phyloP scores from a whole-genome alignment of 345 rosid genomes.

The Bruguiera sexangula region DNA sequence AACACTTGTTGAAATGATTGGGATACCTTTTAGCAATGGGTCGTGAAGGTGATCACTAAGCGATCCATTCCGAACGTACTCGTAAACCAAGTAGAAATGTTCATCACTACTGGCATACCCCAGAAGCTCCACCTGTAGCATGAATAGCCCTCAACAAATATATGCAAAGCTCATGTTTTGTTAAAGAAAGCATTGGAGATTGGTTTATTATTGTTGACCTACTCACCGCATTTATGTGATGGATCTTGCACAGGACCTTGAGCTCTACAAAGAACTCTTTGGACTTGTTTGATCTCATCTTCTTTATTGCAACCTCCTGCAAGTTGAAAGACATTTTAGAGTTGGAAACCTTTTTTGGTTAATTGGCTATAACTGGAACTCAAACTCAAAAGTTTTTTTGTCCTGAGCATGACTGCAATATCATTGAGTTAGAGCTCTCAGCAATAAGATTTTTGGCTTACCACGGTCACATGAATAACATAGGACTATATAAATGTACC shows the following conservation, averaged over 20 bases:
- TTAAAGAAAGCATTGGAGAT: neutral
- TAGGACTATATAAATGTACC: conserved; percentile 18
- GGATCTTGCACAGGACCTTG: conserved; percentile 62
- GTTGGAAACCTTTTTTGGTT: neutral
- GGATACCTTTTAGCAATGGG: conserved; percentile 46
- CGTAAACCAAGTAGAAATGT: conserved; percentile 63
- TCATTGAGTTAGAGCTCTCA: too few relatives aligned
- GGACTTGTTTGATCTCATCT: conserved; percentile 67
- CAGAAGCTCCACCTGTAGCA: conserved; percentile 52
- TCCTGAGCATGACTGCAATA: neutral
- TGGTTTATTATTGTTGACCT: neutral
- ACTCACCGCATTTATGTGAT: conserved; percentile 65
- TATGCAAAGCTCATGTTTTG: neutral
- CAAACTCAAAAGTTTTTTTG: too few relatives aligned
- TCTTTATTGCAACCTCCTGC: conserved; percentile 67
- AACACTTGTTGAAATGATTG: neutral
- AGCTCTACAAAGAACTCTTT: conserved; percentile 68
- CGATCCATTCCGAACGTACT: conserved; percentile 50
- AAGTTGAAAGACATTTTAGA: neutral
- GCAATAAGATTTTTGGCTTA: too few relatives aligned
- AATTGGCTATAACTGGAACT: neutral
- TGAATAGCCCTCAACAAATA: neutral
- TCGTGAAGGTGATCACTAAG: conserved; percentile 64
- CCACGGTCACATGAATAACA: too few relatives aligned
- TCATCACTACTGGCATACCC: conserved; percentile 65